These are phyloP conservation scores for Trifolium dubium DNA, from an alignment of 306 rosid species.

Conservation along the genomic window DNA sequence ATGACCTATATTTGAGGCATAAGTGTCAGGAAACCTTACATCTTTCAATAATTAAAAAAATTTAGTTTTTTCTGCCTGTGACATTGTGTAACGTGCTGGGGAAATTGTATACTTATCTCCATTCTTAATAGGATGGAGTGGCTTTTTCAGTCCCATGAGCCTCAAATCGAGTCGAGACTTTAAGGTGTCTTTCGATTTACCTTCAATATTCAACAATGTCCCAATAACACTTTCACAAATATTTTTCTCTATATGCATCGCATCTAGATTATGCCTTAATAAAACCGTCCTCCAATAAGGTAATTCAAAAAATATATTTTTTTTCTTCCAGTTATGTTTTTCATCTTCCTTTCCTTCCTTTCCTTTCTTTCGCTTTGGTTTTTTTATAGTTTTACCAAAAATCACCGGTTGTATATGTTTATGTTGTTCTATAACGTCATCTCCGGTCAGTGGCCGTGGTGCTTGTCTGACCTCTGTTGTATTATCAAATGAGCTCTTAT, in stretches of 20 bases:
- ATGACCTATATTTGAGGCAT: conserved; percentile 3
- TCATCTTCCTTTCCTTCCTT: neutral
- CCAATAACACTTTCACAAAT: conserved; percentile 24
- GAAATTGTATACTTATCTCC: conserved; percentile 2
- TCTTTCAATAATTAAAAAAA: neutral
- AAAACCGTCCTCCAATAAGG: neutral
- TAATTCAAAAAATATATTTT: neutral
- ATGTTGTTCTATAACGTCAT: neutral
- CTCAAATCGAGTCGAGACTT: conserved; percentile 15
- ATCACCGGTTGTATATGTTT: neutral
- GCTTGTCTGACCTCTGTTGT: neutral
- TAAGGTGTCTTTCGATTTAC: conserved; percentile 7
- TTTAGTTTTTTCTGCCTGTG: neutral
- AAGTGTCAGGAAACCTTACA: neutral
- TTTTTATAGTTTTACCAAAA: neutral
- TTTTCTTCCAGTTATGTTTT: conserved; percentile 21
- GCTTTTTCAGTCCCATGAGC: neutral
- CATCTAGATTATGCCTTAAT: neutral
- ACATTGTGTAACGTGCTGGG: conserved; percentile 14
- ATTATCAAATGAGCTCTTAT: conserved; percentile 13
- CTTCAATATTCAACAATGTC: neutral
- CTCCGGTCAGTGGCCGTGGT: neutral
- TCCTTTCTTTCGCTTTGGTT: neutral
- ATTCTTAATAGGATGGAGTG: conserved; percentile 14
- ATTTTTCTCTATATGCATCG: conserved; percentile 2